These are phyloP conservation scores for Talaromyces pinophilus DNA, from an alignment of 2,329 filamentous ascomycete species.

Conservation along the genomic window DNA sequence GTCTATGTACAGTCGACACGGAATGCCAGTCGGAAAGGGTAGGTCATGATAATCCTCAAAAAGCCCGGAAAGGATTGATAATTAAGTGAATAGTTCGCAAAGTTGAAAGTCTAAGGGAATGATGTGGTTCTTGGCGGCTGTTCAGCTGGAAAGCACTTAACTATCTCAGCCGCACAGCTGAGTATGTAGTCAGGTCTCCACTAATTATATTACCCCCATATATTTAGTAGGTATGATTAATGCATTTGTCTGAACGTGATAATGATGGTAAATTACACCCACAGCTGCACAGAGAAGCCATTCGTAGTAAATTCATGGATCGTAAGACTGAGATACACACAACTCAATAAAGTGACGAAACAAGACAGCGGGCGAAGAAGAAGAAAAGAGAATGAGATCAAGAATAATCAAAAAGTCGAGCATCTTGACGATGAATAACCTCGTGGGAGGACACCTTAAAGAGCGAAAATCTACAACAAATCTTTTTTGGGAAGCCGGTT, in stretches of 20 bases:
- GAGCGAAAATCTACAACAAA: not conserved
- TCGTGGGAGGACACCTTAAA: not conserved
- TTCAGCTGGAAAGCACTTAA: not conserved
- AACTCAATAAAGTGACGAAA: not conserved
- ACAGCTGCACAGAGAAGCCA: constrained; percentile 6
- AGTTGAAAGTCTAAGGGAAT: not conserved
- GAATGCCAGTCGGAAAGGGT: not conserved
- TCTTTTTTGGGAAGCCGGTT: not conserved
- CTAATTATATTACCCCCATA: no score
- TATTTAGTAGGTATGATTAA: not conserved
- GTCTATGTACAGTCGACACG: not conserved
- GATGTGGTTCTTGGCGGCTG: not conserved
- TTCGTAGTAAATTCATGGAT: constrained; percentile 25
- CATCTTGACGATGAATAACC: not conserved
- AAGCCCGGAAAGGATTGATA: not conserved
- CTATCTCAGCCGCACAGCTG: not conserved
- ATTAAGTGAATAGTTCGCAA: not conserved
- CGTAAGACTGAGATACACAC: not conserved
- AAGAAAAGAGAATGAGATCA: not conserved
- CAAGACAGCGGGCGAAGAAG: not conserved
- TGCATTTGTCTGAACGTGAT: not conserved
- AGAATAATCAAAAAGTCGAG: not conserved
- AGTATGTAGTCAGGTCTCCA: not conserved
- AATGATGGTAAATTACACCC: not conserved
- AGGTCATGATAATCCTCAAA: not conserved